Evolutionary conservation across 495 filamentous ascomycete genomes (phyloP), one percentile per base, ranked within the genome.

Genomic region (Aspergillus cavernicola): DNA sequence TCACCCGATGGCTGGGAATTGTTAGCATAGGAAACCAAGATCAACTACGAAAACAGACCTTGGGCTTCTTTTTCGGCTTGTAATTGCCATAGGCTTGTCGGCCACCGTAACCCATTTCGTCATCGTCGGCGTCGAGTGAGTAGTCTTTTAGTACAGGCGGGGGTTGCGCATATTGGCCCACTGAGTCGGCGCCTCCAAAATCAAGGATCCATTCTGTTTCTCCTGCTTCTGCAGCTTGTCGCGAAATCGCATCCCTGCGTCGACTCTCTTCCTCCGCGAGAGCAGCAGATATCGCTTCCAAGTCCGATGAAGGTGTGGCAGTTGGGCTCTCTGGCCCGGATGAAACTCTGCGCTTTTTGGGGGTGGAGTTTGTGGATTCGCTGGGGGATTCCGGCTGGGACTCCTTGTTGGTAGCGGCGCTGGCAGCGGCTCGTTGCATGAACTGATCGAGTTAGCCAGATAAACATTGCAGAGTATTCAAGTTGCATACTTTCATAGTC

Each of bases 341-440:
- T 3, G 76, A 80, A 1, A 77, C 38, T 26, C 76, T 64, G 13
- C 66, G 68, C 15, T 73, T 71, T 47, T 82, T 82, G 7, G 75
- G 66, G 8, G 62, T 52, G 58, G 68, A 55, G 60, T 68, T 37
- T 10, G 50, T 47, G 36, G 50, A 57, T 35, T 62, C 52, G 24
- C 66, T 71, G 28, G 57, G 50, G 43, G 71, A 67, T 31, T 71
- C 71, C 24, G 68, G 61, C 37, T 79, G 65, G 53, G 57, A 74
- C 55, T 63, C 62, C 58, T 61, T 76, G 59, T 67, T 64, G 2
- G 67, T 55, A 6, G 80, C 77, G 41, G 66, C 57, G 51, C 74
- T 75, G 28, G 85, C 84, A 20, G 87, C 88, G 44, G 88, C 87
- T 57, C 93, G 83, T 80, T 96, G 93, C 93, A 98, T 98, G 69